Percentiles rank a stretch among this genome's conserved stretches.
phyloP scores from a whole-genome alignment of 805 yeast species.

The Metschnikowia proteae region DNA sequence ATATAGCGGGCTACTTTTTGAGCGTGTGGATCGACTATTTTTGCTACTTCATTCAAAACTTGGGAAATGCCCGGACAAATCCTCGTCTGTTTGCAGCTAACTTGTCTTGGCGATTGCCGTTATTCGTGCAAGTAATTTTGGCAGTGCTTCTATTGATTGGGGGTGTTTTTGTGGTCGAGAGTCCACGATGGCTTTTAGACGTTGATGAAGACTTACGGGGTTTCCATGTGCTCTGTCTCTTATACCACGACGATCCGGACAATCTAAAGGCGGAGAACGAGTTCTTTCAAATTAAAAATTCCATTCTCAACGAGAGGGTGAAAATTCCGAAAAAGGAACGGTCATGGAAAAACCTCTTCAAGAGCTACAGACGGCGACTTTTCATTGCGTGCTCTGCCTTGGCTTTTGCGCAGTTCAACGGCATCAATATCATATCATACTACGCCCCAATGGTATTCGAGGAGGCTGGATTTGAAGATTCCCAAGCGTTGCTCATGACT shows the following conservation, averaged over 20 bases:
- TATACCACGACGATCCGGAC: slow-evolving; percentile 31
- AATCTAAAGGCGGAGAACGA: slow-evolving; percentile 36
- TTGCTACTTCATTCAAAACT: slow-evolving; percentile 59
- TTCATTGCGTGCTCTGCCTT: slow-evolving; percentile 41
- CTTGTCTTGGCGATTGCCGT: slow-evolving; percentile 73
- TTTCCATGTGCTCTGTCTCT: slow-evolving; percentile 32
- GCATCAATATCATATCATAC: slow-evolving; percentile 56
- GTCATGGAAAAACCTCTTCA: slow-evolving; percentile 41
- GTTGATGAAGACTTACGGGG: slow-evolving; percentile 67
- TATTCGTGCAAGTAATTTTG: slow-evolving; percentile 70
- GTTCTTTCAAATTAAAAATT: slow-evolving; percentile 45
- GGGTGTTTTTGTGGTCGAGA: slow-evolving; percentile 75
- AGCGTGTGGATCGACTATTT: slow-evolving; percentile 87
- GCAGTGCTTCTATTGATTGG: slow-evolving; percentile 69
- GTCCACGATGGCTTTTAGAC: slow-evolving; percentile 87
- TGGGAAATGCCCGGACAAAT: slow-evolving; percentile 38
- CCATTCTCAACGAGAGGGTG: slow-evolving; percentile 37
- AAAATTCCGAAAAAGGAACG: slow-evolving; percentile 37
- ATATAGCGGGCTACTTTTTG: slow-evolving; percentile 72
- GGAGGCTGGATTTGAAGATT: slow-evolving; percentile 42
- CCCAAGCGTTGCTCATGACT: slow-evolving; percentile 42
- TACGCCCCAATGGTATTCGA: slow-evolving; percentile 56
- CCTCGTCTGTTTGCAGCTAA: slow-evolving; percentile 37
- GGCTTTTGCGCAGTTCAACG: slow-evolving; percentile 47
- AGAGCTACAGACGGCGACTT: slow-evolving; percentile 35